Evolutionary conservation across 2,329 filamentous ascomycete genomes (phyloP).

Genomic region (Ceratocystis lukuohia): DNA sequence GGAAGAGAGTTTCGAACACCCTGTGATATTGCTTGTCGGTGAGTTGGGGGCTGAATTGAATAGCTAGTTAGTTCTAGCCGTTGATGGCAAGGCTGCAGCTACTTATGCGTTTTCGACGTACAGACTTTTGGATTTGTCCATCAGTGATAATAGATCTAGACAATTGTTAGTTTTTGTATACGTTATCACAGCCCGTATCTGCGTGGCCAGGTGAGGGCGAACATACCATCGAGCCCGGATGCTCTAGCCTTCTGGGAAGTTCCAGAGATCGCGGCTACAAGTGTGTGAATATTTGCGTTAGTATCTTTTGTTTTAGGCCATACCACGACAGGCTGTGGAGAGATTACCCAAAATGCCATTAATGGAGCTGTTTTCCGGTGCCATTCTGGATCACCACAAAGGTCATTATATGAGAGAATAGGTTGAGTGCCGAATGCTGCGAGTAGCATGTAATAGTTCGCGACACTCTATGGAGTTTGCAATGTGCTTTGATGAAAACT

Average conservation of each 20-base stretch:
- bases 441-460: not conserved
- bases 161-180: not conserved
- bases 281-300: not conserved
- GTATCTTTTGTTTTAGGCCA: conserved; percentile 28
- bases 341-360: conserved; percentile 28
- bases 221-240: conserved; percentile 31
- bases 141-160: conserved; percentile 29
- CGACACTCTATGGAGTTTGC: not conserved
- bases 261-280: conserved; percentile 12
- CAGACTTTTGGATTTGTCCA: conserved; percentile 30
- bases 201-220: not conserved
- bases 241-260: conserved; percentile 28
- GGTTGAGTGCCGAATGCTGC: not conserved
- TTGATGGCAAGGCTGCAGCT: not conserved
- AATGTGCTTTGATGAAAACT: not conserved
- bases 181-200: not conserved
- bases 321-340: conserved; percentile 16
- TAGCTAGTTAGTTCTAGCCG: not conserved
- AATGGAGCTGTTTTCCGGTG: conserved; percentile 27
- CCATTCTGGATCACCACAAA: conserved; percentile 22
- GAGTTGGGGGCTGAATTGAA: conserved; percentile 30
- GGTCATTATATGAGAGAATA: not conserved
- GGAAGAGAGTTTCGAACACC: conserved; percentile 70
- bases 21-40: conserved; percentile 67
- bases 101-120: conserved; percentile 22